These are phyloP conservation scores for Plasmodium gaboni DNA, from an alignment of 169 alveolate genomes.

Conservation along the genomic window DNA sequence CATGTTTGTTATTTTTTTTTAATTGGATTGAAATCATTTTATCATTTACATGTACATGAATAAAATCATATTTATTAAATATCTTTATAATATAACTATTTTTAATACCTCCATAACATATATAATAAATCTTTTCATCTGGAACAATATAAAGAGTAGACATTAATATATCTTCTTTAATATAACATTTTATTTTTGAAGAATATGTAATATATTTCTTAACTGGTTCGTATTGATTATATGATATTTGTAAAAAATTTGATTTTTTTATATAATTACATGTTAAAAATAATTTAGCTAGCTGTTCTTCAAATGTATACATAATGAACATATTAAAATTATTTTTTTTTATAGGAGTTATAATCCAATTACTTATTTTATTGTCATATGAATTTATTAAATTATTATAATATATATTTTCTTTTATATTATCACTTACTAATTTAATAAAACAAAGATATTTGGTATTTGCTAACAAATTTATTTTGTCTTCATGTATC, in stretches of 20 bases:
- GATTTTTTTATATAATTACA: too few relatives aligned
- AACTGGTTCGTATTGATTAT: background rate
- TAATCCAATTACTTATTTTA: slow-evolving; percentile 8
- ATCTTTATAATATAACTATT: background rate
- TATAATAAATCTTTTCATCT: slow-evolving; percentile 28
- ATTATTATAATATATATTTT: background rate
- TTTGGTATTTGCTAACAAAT: slow-evolving; percentile 3
- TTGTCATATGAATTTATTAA: background rate
- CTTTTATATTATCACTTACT: slow-evolving; percentile 5
- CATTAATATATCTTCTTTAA: slow-evolving; percentile 28
- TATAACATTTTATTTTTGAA: slow-evolving; percentile 18
- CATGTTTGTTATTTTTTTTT: background rate
- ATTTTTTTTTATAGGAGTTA: slow-evolving; percentile 1
- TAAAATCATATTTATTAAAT: slow-evolving; percentile 16
- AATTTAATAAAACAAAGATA: slow-evolving; percentile 28
- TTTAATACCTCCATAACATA: slow-evolving; percentile 23
- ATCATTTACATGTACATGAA: background rate
- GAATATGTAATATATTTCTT: background rate
- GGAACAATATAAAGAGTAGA: slow-evolving; percentile 35
- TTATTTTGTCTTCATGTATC: background rate
- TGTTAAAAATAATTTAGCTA: slow-evolving; percentile 19
- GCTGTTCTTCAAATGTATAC: slow-evolving; percentile 11
- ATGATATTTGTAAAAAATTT: slow-evolving; percentile 5
- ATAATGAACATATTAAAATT: slow-evolving; percentile 15
- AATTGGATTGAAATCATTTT: background rate